A percentile compares a stretch with the other conserved stretches of the same genome.
phyloP scores from a whole-genome alignment of 1,284 basidiomycete genomes.

The Boletus sp. region DNA sequence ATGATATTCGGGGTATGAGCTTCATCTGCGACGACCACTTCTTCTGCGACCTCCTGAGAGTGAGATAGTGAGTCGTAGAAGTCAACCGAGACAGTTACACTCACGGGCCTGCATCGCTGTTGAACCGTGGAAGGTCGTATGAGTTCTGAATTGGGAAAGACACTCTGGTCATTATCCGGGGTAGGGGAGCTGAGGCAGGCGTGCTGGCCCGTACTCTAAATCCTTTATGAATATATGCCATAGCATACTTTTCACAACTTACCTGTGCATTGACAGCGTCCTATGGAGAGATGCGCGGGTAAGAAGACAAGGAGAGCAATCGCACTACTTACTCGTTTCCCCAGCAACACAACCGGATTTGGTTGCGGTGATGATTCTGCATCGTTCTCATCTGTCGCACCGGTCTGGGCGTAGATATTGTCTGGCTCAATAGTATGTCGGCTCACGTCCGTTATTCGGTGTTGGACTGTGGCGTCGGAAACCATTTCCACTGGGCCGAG shows the following conservation, averaged over 20 bases:
- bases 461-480: background rate
- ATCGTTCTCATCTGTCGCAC: background rate
- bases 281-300: background rate
- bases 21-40: background rate
- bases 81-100: background rate
- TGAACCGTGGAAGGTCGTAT: background rate
- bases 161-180: background rate
- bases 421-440: background rate
- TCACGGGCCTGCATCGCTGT: background rate
- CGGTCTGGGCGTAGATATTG: background rate
- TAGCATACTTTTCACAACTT: background rate
- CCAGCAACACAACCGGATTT: too few species aligned
- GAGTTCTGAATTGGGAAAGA: background rate
- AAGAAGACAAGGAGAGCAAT: background rate
- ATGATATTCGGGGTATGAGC: conserved; percentile 8
- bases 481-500: background rate
- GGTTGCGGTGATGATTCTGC: background rate
- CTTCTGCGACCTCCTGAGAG: background rate
- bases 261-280: background rate
- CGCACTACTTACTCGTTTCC: background rate
- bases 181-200: background rate
- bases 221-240: background rate
- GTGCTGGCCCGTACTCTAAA: background rate
- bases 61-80: background rate
- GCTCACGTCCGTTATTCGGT: background rate